Percentiles rank a stretch among this genome's conserved stretches.
Conservation (phyloP, 176 grass and related monocot species). For the Juncus effusus region DNA sequence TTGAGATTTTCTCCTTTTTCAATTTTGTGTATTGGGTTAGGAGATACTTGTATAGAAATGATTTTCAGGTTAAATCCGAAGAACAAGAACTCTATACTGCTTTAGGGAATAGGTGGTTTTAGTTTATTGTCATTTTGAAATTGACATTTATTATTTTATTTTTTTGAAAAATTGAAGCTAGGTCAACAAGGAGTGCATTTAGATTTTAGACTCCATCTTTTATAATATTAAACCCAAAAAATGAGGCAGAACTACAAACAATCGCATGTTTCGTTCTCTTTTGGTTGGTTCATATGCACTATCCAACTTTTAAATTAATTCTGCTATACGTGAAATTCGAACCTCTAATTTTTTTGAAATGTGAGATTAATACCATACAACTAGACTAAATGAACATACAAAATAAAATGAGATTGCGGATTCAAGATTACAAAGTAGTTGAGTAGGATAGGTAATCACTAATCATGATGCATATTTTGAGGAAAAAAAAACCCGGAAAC, state of each 20-base stretch:
- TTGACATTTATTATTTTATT: too few species aligned
- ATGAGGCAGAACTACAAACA: too few species aligned
- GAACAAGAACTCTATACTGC: background rate
- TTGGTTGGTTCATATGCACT: too few species aligned
- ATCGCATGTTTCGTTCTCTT: too few species aligned
- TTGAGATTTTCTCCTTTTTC: background rate
- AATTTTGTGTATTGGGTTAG: slow-evolving; percentile 1
- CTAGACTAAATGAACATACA: too few species aligned
- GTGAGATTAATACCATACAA: too few species aligned
- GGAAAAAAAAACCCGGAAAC: background rate
- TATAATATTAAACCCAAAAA: background rate
- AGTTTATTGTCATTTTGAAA: background rate
- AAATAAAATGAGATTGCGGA: background rate
- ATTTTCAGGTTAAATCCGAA: too few species aligned
- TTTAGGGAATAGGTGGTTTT: background rate
- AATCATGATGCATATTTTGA: too few species aligned
- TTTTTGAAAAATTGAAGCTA: background rate
- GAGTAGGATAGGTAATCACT: too few species aligned
- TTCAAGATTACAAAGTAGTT: background rate
- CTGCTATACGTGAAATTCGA: too few species aligned
- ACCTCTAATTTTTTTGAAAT: background rate
- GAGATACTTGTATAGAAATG: background rate
- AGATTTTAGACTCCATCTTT: background rate
- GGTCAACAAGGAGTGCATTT: background rate
- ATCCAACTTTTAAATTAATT: too few species aligned